Evolutionary conservation across 2,329 filamentous ascomycete genomes (phyloP), one percentile per base, ranked within the genome.

Genomic region (Botrytis fabae): DNA sequence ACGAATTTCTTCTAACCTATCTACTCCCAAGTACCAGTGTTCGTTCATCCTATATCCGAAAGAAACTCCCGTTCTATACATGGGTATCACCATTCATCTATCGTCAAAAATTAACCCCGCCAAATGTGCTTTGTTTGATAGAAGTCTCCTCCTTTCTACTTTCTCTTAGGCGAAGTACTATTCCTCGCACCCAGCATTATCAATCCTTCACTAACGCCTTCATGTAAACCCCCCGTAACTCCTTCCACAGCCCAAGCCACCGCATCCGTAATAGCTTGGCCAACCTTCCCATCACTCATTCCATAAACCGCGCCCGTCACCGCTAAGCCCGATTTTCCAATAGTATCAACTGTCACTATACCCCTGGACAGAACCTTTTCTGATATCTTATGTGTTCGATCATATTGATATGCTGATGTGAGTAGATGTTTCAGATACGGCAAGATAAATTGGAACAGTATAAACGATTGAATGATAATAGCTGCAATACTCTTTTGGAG

Each of bases 241-340:
- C 89, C 88, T 75, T 90, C 86, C 1, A 92, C 81, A 78, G 89
- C 86, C 88, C 91, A 93, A 4, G 86, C 80, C 4, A 86, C 85
- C 16, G 87, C 78, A 46, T 88, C 86, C 28, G 86, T 84, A 35
- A 92, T 79, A 4, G 85, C 83, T 74, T 89, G 85, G 0, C 90
- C 90, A n/a, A 92, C 82, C 74, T 85, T 87, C 0, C 91, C 91
- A 74, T 92, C 88, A 35, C 90, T 88, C 82, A 92, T 85, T 62
- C 85, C 86, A 73, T 85, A 86, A 5, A 93, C 82, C 0, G 86
- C 85, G 16, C 86, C 85, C 16, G 86, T 87, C 6, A 91, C 77
- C 48, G 82, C 83, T 42, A 89, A 76, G 32, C 87, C 83, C 25
- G 84, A 82, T 73, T 85, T 86, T 4, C 89, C 86, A 61, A 91